These are phyloP conservation scores for Quercus lobata DNA, from an alignment of 331 rosid genomes.

Conservation along the genomic window DNA sequence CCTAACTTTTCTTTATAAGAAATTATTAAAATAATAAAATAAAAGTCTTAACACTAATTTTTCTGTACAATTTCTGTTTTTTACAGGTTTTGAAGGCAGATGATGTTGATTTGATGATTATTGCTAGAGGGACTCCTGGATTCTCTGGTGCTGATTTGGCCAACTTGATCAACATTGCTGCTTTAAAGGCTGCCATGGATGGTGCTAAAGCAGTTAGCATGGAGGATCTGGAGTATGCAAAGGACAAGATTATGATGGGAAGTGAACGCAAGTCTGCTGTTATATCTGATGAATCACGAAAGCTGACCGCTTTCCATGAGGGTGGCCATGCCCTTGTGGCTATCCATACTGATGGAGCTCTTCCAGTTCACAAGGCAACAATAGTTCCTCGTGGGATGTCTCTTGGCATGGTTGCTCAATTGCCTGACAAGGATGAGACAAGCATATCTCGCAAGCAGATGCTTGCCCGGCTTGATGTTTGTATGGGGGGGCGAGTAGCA, in stretches of 20 bases:
- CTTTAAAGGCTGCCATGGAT: conserved; percentile 82
- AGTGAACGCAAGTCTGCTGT: conserved; percentile 80
- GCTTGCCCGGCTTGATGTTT: conserved; percentile 79
- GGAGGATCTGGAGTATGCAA: conserved; percentile 78
- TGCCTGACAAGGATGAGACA: conserved; percentile 69
- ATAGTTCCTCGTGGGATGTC: conserved; percentile 84
- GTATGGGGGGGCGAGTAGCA: conserved; percentile 88
- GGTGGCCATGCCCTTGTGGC: conserved; percentile 93
- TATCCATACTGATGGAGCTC: conserved; percentile 72
- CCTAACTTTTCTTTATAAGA: too few species aligned
- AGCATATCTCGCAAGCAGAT: conserved; percentile 66
- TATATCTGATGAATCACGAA: conserved; percentile 67
- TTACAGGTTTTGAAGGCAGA: conserved; percentile 68
- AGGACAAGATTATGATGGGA: conserved; percentile 89
- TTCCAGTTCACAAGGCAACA: conserved; percentile 82
- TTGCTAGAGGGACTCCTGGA: conserved; percentile 81
- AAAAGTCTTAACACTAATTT: not conserved
- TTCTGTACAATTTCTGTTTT: not conserved
- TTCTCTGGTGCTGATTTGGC: conserved; percentile 90
- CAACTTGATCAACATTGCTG: conserved; percentile 74
- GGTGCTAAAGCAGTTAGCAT: conserved; percentile 73
- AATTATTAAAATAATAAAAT: too few species aligned
- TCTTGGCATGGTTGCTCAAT: conserved; percentile 82
- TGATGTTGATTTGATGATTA: conserved; percentile 71
- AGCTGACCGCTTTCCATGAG: conserved; percentile 73